Evolutionary conservation across 2,329 filamentous ascomycete genomes (phyloP).

Genomic region (Colletotrichum sp.): DNA sequence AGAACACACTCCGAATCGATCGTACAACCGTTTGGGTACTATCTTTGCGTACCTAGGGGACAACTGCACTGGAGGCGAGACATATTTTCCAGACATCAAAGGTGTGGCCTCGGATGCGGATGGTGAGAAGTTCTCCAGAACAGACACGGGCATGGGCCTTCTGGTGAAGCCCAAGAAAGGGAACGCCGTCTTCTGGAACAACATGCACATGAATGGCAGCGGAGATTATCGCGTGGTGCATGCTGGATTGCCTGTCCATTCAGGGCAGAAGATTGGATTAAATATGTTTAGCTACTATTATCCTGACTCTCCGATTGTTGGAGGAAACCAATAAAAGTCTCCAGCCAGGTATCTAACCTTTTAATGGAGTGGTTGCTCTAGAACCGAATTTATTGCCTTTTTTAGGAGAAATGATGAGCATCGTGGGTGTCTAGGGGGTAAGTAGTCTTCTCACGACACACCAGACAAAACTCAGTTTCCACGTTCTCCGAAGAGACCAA

Average conservation of each 20-base stretch:
- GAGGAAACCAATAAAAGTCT: not conserved
- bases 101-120: not conserved
- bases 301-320: not conserved
- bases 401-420: not conserved
- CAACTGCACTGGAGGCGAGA: not conserved
- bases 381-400: not conserved
- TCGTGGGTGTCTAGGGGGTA: no score
- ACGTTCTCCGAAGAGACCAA: not conserved
- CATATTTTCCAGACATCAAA: not conserved
- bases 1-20: not conserved
- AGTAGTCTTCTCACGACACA: not conserved
- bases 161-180: not conserved
- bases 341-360: not conserved
- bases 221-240: not conserved
- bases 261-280: not conserved
- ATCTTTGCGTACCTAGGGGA: not conserved
- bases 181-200: not conserved
- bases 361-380: not conserved
- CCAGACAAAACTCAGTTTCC: accelerated
- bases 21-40: not conserved
- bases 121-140: not conserved
- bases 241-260: not conserved
- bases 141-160: not conserved
- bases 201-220: not conserved
- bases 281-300: not conserved